Percentiles rank a stretch among this genome's conserved stretches.
phyloP scores from a whole-genome alignment of 306 rosid species.

The Spatholobus suberectus region DNA sequence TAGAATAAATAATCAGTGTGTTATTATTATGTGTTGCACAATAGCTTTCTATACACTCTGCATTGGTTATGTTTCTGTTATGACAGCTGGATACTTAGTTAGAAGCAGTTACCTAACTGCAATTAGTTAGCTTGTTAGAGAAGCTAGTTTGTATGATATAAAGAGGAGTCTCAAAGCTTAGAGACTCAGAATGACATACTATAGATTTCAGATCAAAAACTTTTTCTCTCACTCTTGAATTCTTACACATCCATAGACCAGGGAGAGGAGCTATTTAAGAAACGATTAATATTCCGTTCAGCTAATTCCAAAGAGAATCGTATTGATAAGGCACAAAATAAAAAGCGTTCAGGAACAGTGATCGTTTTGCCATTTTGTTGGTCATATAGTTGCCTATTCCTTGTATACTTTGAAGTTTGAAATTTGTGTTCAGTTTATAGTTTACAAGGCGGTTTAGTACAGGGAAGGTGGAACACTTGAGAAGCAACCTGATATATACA shows the following conservation, averaged over 20 bases:
- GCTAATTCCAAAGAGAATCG: background rate
- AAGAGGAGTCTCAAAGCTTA: too few species aligned
- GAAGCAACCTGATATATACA: background rate
- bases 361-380: background rate
- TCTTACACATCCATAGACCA: background rate
- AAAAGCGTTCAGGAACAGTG: background rate
- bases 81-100: too few species aligned
- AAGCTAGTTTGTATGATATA: too few species aligned
- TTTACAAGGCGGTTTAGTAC: background rate
- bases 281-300: background rate
- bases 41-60: too few species aligned
- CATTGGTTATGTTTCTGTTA: too few species aligned
- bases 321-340: background rate
- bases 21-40: too few species aligned
- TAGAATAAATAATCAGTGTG: too few species aligned
- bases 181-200: too few species aligned
- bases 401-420: background rate
- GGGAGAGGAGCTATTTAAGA: background rate
- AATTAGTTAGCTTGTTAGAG: too few species aligned
- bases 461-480: background rate
- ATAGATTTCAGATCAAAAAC: too few species aligned
- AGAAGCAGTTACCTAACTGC: too few species aligned
- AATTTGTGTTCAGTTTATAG: background rate
- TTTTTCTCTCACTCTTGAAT: too few species aligned
- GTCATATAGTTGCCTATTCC: background rate